These are phyloP conservation scores for Schizochytrium sp. DNA, from an alignment of 108 stramenopile genomes.

Conservation along the genomic window DNA sequence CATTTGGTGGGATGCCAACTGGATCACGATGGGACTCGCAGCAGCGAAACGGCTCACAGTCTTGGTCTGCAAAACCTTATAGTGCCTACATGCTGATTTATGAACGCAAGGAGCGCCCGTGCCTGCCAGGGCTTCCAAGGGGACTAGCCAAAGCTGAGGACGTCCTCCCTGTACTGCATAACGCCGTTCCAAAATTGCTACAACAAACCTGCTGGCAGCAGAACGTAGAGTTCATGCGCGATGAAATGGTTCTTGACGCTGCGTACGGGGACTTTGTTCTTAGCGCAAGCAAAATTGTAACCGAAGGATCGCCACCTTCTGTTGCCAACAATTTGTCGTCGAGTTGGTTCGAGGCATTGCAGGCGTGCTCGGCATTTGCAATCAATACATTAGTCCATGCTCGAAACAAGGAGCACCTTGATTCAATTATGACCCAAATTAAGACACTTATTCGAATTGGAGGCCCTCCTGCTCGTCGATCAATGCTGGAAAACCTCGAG, in stretches of 20 bases:
- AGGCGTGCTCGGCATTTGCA: not conserved
- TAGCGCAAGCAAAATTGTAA: not conserved
- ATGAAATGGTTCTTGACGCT: constrained; percentile 39
- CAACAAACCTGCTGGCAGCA: constrained; percentile 1
- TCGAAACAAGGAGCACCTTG: not conserved
- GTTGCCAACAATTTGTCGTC: not conserved
- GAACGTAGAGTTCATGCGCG: constrained; percentile 26
- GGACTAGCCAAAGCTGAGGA: not conserved
- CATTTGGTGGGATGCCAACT: constrained; percentile 74
- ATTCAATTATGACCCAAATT: not conserved
- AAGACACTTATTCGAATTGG: not conserved
- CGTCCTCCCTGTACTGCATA: not conserved
- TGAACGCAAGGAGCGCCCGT: constrained; percentile 58
- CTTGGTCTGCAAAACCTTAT: constrained; percentile 55
- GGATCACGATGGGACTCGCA: not conserved
- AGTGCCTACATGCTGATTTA: constrained; percentile 77
- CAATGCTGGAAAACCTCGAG: constrained; percentile 38
- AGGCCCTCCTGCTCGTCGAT: not conserved
- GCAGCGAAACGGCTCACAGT: constrained; percentile 43
- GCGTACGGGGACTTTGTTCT: not conserved
- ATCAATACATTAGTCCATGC: constrained; percentile 32
- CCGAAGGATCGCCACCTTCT: not conserved
- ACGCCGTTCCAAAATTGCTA: not conserved
- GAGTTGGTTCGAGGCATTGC: not conserved
- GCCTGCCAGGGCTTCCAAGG: not conserved